A percentile compares a stretch with the other conserved stretches of the same genome.
Evolutionary conservation across 2,329 filamentous ascomycete species (phyloP).

Genomic region (Lachnellula arida): DNA sequence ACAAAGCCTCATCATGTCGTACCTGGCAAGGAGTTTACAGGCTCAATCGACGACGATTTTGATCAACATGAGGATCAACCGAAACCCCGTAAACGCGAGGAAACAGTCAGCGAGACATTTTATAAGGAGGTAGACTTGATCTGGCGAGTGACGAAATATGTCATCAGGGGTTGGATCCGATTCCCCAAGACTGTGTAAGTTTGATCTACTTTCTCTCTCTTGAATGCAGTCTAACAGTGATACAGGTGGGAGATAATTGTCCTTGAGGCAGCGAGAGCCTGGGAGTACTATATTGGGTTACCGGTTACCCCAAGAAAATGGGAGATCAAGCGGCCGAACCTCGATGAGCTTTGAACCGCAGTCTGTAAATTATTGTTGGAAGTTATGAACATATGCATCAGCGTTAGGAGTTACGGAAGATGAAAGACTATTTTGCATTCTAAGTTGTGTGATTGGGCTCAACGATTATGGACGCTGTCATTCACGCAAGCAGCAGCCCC

Average conservation of each 20-base stretch:
- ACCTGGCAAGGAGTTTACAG: conserved; percentile 20
- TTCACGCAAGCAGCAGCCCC: no score
- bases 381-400: conserved; percentile 10
- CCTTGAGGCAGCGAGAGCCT: conserved; percentile 50
- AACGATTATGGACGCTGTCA: no score
- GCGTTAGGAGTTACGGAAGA: conserved; percentile 7
- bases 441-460: no score
- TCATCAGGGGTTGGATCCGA: conserved; percentile 65
- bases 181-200: conserved; percentile 69
- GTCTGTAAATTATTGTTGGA: background rate
- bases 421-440: no score
- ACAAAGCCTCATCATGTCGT: conserved; percentile 41
- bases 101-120: conserved; percentile 53
- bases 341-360: conserved; percentile 38
- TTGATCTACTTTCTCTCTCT: background rate
- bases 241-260: conserved; percentile 46
- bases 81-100: conserved; percentile 31
- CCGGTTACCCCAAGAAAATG: conserved; percentile 53
- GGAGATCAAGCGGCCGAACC: conserved; percentile 33
- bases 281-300: conserved; percentile 60
- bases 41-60: conserved; percentile 39
- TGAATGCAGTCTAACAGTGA: conserved; percentile 13
- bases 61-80: conserved; percentile 33
- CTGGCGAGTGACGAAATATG: conserved; percentile 56
- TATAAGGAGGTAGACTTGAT: conserved; percentile 61